phyloP scores from a whole-genome alignment of 345 rosid genomes.

The rapeseed (Brassica napus) region DNA sequence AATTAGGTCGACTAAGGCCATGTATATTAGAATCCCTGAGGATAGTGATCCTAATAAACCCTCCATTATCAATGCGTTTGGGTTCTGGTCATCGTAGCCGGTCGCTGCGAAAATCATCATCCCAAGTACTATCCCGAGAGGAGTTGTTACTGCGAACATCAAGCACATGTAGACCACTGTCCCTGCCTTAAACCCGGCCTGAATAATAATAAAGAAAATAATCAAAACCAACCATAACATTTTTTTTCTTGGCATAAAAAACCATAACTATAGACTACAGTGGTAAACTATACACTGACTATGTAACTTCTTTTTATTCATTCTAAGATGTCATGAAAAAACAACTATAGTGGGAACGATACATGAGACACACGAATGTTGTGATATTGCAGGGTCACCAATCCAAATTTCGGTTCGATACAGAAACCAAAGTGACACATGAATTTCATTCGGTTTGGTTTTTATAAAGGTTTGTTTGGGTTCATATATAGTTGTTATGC shows the following conservation, averaged over 20 bases:
- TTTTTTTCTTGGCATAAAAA: not conserved
- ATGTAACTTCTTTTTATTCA: no score
- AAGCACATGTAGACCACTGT: constrained; percentile 86
- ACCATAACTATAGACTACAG: not conserved
- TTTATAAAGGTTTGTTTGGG: not conserved
- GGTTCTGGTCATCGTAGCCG: constrained; percentile 76
- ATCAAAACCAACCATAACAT: not conserved
- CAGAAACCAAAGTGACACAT: not conserved
- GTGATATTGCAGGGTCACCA: no score
- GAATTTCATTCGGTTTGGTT: not conserved
- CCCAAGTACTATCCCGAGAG: constrained; percentile 81
- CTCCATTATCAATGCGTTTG: constrained; percentile 81
- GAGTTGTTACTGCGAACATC: constrained; percentile 91
- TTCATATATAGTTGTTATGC: not conserved
- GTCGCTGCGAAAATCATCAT: constrained; percentile 76
- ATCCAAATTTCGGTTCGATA: no score
- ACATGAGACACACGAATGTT: no score
- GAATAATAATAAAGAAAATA: constrained; percentile 8
- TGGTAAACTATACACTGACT: no score
- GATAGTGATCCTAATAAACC: constrained; percentile 84
- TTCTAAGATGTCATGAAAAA: no score
- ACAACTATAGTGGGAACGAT: no score
- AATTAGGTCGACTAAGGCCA: constrained; percentile 92
- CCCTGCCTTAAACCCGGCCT: constrained; percentile 80
- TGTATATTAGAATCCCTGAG: constrained; percentile 84